Percentiles rank a stretch among this genome's conserved stretches.
Conservation (phyloP, 768 basidiomycete species). For the Mycena metata region DNA sequence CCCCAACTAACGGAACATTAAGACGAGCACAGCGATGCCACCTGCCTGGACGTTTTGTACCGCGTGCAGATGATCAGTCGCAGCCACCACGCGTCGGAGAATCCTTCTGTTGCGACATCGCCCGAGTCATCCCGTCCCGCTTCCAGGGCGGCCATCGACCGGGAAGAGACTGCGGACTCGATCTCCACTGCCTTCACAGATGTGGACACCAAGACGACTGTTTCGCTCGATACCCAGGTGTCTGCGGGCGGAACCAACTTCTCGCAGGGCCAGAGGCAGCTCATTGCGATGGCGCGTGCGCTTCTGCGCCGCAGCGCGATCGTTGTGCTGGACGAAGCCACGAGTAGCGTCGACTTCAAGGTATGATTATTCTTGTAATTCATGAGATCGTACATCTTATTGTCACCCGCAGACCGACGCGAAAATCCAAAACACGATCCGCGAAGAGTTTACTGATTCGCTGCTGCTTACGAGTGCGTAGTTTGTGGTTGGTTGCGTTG, state of each 20-base stretch:
- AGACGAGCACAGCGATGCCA: constrained; percentile 79
- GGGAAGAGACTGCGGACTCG: constrained; percentile 57
- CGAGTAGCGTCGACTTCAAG: constrained; percentile 51
- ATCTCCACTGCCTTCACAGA: constrained; percentile 63
- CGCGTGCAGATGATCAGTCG: constrained; percentile 84
- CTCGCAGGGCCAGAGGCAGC: constrained; percentile 91
- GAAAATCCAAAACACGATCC: constrained; percentile 90
- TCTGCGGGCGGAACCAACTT: constrained; percentile 92
- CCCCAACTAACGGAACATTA: neutral
- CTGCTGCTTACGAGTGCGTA: constrained; percentile 70
- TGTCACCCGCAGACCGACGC: constrained; percentile 85
- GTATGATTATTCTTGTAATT: constrained; percentile 33
- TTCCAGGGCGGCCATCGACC: constrained; percentile 55
- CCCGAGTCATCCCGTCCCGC: constrained; percentile 58
- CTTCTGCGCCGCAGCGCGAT: constrained; percentile 80
- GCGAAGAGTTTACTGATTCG: constrained; percentile 85
- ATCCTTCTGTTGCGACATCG: constrained; percentile 61
- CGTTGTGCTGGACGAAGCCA: constrained; percentile 87
- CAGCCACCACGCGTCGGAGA: constrained; percentile 61
- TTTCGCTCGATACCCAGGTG: constrained; percentile 83
- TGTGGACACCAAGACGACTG: constrained; percentile 65
- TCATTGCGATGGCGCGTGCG: constrained; percentile 91
- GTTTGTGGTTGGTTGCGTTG: too few species aligned
- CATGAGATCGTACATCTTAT: constrained; percentile 63
- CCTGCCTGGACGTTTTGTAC: constrained; percentile 83